These are phyloP conservation scores for Chaetomium globosum DNA, from an alignment of 2,329 filamentous ascomycete genomes.

Conservation along the genomic window DNA sequence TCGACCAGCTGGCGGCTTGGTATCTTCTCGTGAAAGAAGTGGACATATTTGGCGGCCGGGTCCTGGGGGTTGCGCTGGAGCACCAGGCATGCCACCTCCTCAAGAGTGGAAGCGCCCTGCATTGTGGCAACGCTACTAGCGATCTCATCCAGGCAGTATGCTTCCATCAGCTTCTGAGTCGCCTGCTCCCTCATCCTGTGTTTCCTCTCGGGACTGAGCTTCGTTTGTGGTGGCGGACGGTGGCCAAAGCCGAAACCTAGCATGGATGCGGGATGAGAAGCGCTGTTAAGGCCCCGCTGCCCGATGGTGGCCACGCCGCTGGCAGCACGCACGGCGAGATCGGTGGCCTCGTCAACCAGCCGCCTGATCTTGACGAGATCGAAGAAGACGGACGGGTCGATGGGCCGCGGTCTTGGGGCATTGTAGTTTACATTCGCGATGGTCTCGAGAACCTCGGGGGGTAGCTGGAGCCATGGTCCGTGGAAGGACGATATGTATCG, in stretches of 20 bases:
- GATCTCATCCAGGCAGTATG: slow-evolving; percentile 81
- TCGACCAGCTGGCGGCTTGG: slow-evolving; percentile 72
- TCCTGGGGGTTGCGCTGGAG: slow-evolving; percentile 69
- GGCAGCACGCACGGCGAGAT: slow-evolving; percentile 74
- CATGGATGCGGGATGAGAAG: slow-evolving; percentile 43
- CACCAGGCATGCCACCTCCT: slow-evolving; percentile 74
- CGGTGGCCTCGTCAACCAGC: slow-evolving; percentile 77
- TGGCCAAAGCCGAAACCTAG: slow-evolving; percentile 56
- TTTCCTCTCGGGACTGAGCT: slow-evolving; percentile 74
- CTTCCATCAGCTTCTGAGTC: slow-evolving; percentile 73
- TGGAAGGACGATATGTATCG: slow-evolving; percentile 82
- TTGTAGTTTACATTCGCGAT: slow-evolving; percentile 80
- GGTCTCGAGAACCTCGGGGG: slow-evolving; percentile 75
- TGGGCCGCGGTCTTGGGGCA: slow-evolving; percentile 71
- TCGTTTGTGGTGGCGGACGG: slow-evolving; percentile 59
- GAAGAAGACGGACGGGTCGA: slow-evolving; percentile 80
- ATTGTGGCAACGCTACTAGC: slow-evolving; percentile 81
- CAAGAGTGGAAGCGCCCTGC: slow-evolving; percentile 75
- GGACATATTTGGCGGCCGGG: slow-evolving; percentile 79
- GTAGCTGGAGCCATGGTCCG: slow-evolving; percentile 80
- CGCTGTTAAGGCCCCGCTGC: slow-evolving; percentile 58
- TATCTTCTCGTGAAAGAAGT: slow-evolving; percentile 91
- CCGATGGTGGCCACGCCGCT: slow-evolving; percentile 70
- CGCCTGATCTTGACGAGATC: slow-evolving; percentile 81
- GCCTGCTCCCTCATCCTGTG: slow-evolving; percentile 80